Conservation (phyloP, 2,329 filamentous ascomycete species). For the Cryphonectria carpinicola region DNA sequence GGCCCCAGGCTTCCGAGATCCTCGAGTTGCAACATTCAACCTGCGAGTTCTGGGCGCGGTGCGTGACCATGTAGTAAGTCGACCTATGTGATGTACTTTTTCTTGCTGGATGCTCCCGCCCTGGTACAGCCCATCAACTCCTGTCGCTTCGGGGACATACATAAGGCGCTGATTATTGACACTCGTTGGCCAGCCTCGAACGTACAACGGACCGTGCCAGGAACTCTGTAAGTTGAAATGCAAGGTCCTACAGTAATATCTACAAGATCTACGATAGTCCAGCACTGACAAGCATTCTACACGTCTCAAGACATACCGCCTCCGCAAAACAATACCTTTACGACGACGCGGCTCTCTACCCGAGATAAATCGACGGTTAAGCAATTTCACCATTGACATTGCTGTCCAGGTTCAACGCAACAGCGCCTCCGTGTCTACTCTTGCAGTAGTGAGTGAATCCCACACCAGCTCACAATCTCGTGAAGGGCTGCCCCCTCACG, state of each 20-base stretch:
- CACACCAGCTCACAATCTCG: not conserved
- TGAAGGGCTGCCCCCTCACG: not conserved
- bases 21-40: constrained; percentile 27
- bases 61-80: constrained; percentile 27
- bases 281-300: not conserved
- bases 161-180: not conserved
- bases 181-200: constrained; percentile 5
- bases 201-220: constrained; percentile 24
- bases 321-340: constrained; percentile 28
- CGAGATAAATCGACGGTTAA: constrained; percentile 26
- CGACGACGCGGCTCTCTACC: constrained; percentile 25
- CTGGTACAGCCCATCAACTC: no score
- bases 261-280: no score
- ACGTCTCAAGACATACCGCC: constrained; percentile 22
- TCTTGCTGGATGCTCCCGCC: not conserved
- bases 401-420: constrained; percentile 28
- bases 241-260: no score
- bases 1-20: constrained; percentile 25
- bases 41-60: constrained; percentile 28
- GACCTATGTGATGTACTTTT: not conserved
- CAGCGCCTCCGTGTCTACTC: constrained; percentile 25
- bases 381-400: constrained; percentile 28
- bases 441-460: constrained; percentile 17
- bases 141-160: not conserved
- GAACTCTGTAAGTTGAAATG: constrained; percentile 15